Evolutionary conservation across 352 stramenopile species (phyloP), one percentile per base, ranked within the genome.

Genomic region (Halophytophthora batemanensis): DNA sequence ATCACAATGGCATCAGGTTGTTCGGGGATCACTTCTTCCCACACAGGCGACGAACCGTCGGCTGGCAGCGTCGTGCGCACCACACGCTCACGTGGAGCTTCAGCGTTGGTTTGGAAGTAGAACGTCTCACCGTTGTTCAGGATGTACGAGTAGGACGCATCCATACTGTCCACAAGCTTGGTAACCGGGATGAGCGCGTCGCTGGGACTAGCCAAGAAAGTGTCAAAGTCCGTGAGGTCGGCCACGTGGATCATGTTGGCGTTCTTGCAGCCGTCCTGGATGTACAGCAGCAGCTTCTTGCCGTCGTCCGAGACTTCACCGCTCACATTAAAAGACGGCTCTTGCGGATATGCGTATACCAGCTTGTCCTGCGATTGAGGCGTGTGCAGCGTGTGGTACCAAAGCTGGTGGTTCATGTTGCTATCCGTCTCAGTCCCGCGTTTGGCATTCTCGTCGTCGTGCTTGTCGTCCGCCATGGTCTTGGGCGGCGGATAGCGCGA

Each of bases 91-190:
- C 82, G 78, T 14, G 82, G 84, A 21, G 86, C 87, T 34, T 94
- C 52, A 34, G 72, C 62, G 59, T 96, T 96, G 33, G 79, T 96
- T 56, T 76, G 71, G 54, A 96, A 95, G 63, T 89, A 94, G 64
- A 93, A 96, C 41, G 66, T 71, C 15, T 83, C 69, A n/a, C 83
- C 86, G 28, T 96, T 79, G 69, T 95, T 96, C 36, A 93, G 55
- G 45, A 96, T 75, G 59, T 95, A 96, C 45, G 74, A 69, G 74
- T 89, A 96, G 21, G 81, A 61, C 0, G 69, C 70, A 25, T 95
- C 82, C 77, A 96, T 96, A 35, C 86, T 84, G 56, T 96, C 77
- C 37, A 96, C 79, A 8, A 96, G 61, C 52, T 92, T 94, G 23
- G 86, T 74, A 17, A 90, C 69, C 1, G 64, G 19, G 35, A 92